Conservation (phyloP, 225 moss, liverwort and hornwort genomes). For the Rhytidiadelphus loreus region DNA sequence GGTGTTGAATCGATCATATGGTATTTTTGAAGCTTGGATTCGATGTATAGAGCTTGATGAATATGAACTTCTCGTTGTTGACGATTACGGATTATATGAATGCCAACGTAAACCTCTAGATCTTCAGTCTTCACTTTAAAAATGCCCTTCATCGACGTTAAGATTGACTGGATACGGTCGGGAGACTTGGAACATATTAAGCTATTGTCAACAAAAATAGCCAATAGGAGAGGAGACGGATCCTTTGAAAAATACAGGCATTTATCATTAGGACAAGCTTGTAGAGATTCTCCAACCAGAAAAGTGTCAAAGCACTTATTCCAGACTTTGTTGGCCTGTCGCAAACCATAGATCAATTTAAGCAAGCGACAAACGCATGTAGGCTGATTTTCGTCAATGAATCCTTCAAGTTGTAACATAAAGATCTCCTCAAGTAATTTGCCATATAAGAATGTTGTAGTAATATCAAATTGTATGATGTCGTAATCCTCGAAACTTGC, state of each 20-base stretch:
- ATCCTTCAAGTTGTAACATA: neutral
- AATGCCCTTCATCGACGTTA: accelerated
- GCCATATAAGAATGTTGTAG: accelerated
- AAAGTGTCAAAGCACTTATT: neutral
- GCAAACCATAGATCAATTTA: accelerated
- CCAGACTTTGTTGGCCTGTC: accelerated
- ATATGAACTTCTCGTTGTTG: too few species aligned
- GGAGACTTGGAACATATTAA: neutral
- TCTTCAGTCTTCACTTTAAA: too few species aligned
- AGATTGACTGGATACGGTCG: accelerated
- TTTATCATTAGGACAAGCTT: neutral
- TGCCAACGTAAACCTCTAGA: too few species aligned
- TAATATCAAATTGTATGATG: neutral
- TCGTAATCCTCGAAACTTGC: neutral
- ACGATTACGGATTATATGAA: too few species aligned
- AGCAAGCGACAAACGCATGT: accelerated
- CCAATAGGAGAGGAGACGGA: accelerated
- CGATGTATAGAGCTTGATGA: too few species aligned
- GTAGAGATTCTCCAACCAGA: accelerated
- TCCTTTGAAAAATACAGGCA: neutral
- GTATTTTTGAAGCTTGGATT: too few species aligned
- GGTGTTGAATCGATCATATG: too few species aligned
- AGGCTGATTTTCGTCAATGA: neutral
- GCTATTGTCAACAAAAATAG: neutral
- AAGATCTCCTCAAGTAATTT: neutral